A percentile compares a stretch with the other conserved stretches of the same genome.
phyloP scores from a whole-genome alignment of 1,284 basidiomycete genomes.

The Microbotryomycetes sp. region DNA sequence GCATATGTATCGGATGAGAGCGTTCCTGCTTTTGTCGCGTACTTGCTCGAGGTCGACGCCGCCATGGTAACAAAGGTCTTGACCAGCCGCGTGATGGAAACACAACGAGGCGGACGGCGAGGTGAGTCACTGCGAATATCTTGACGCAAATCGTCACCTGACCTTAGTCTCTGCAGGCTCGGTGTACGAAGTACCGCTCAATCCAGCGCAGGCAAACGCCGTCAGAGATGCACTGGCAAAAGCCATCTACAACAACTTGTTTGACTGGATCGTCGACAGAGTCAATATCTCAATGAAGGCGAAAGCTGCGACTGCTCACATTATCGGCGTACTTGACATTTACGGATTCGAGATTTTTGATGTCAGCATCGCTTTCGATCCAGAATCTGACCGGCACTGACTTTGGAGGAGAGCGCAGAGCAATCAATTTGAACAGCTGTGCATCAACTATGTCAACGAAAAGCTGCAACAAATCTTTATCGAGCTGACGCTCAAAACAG shows the following conservation, averaged over 20 bases:
- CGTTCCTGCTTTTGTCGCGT: constrained; percentile 92
- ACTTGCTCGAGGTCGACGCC: constrained; percentile 82
- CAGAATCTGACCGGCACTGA: background rate
- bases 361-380: constrained; percentile 37
- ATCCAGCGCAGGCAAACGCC: constrained; percentile 80
- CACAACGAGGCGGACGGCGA: constrained; percentile 74
- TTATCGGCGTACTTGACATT: constrained; percentile 96
- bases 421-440: constrained; percentile 98
- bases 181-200: constrained; percentile 92
- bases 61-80: constrained; percentile 76
- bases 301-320: constrained; percentile 61
- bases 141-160: too few species aligned
- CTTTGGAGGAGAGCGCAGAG: constrained; percentile 49
- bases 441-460: constrained; percentile 99
- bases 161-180: constrained; percentile 49
- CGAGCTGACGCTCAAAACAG: constrained; percentile 94
- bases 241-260: constrained; percentile 96
- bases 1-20: constrained; percentile 63
- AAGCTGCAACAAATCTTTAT: constrained; percentile 93
- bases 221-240: constrained; percentile 90
- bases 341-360: constrained; percentile 98
- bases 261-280: constrained; percentile 98
- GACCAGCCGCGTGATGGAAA: constrained; percentile 83
- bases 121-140: constrained; percentile 48
- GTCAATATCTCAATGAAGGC: constrained; percentile 96